A percentile compares a stretch with the other conserved stretches of the same genome.
Evolutionary conservation across 163 green algal species (phyloP).

Genomic region (Chlamydomonas reinhardtii): DNA sequence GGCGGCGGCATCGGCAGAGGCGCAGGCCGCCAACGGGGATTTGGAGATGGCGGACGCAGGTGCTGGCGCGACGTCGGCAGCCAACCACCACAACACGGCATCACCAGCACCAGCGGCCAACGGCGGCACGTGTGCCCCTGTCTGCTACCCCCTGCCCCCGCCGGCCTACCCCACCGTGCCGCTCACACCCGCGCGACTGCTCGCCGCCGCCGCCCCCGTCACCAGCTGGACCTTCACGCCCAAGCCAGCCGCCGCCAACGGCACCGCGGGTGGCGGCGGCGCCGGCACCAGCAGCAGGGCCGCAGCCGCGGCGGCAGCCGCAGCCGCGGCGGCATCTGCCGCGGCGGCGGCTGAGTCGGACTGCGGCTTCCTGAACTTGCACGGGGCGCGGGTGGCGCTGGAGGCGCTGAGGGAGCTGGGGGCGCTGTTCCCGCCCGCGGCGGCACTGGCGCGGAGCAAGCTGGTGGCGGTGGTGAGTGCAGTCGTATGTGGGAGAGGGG

Average conservation of each 20-base stretch:
- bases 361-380: conserved; percentile 21
- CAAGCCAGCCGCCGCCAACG: not conserved
- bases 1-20: too few species aligned
- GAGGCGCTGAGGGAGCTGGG: conserved; percentile 57
- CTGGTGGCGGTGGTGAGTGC: conserved; percentile 31
- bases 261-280: not conserved
- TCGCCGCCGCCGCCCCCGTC: too few species aligned
- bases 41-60: not conserved
- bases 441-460: conserved; percentile 24
- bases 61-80: too few species aligned
- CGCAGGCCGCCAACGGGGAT: not conserved
- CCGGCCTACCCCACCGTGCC: too few species aligned
- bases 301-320: not conserved
- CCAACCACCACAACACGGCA: too few species aligned
- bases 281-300: too few species aligned
- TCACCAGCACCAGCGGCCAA: too few species aligned
- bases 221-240: too few species aligned
- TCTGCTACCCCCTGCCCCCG: too few species aligned
- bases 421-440: conserved; percentile 41
- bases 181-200: not conserved
- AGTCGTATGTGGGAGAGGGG: not conserved
- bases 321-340: conserved; percentile 1
- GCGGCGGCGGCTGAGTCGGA: conserved; percentile 39
- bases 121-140: not conserved
- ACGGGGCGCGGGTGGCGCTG: conserved; percentile 49